Evolutionary conservation across 2,329 filamentous ascomycete genomes (phyloP), one percentile per base, ranked within the genome.

Genomic region (Ambrosiella xylebori): DNA sequence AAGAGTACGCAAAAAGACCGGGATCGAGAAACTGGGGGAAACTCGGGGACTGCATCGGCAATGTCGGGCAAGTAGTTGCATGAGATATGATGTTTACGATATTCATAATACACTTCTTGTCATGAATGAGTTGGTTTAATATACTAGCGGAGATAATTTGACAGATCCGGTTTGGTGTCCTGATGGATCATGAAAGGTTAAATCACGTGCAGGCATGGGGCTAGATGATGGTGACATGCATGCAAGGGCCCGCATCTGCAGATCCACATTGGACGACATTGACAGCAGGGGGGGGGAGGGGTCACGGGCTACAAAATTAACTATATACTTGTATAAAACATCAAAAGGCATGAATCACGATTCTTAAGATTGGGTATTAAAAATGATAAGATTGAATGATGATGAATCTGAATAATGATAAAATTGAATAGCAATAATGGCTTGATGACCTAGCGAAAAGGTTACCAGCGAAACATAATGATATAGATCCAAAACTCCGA

Each of bases 1-100:
- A 76, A 73, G 69, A 57, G 41, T 4, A 62, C 63, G 11, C 62
- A 59, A 40, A 61, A 64, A 6, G 63, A 64, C 5, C 59, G 62
- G 9, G 61, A 57, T 5, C 8, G 17, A 13, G 57, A 54, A 11
- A 40, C 13, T 12, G 57, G 41, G 5, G 53, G 50, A 19, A 51
- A 37, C 27, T 51, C 19, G 15, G 17, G 39, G 9, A 44, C 53
- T 8, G 53, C 39, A 12, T 35, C 38, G n/a, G 38, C 38, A 17
- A 17, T 40, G 11, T 45, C 53, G 11, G 40, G 47, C 17, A 51
- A 50, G 44, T 50, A 50, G 17, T 40, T 38, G 7, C 8, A 51
- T 35, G 47, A 51, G 47, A 51, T 51, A 35, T 44, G 40, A 15
- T 8, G 38, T 40, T 13, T n/a, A 54, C 44, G 39, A 36, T 55